phyloP scores from a whole-genome alignment of 306 rosid genomes.

The Quercus rubra region DNA sequence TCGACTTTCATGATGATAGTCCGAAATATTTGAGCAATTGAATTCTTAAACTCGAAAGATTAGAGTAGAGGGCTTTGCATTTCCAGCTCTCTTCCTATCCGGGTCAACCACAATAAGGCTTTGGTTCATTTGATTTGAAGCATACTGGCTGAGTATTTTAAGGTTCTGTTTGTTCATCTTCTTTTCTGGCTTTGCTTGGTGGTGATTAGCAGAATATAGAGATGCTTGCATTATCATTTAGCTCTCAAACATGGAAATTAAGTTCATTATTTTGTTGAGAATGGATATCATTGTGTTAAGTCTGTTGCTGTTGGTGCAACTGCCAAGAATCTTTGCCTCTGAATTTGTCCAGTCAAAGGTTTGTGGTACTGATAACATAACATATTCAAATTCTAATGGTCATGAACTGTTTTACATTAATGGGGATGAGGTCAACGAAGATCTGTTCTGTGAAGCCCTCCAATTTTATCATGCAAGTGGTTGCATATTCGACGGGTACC shows the following conservation, averaged over 20 bases:
- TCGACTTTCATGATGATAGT: not conserved
- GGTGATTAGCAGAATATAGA: conserved; percentile 9
- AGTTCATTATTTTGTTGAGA: conserved; percentile 23
- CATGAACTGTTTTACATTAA: conserved; percentile 53
- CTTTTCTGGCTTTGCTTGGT: not conserved
- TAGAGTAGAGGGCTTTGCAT: not conserved
- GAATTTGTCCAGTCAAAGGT: conserved; percentile 40
- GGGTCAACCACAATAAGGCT: not conserved
- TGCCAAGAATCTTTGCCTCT: conserved; percentile 44
- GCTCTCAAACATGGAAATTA: conserved; percentile 19
- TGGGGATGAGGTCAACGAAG: conserved; percentile 45
- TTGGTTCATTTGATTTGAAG: conserved; percentile 5
- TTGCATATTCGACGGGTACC: conserved; percentile 45
- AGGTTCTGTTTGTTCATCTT: conserved; percentile 13
- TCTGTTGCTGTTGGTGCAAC: conserved; percentile 44
- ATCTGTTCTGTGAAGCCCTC: conserved; percentile 57
- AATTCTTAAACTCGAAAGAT: conserved; percentile 5
- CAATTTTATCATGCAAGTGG: conserved; percentile 49
- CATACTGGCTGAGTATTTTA: conserved; percentile 15
- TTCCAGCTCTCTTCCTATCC: not conserved
- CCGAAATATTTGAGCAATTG: conserved; percentile 1
- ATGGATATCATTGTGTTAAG: conserved; percentile 39
- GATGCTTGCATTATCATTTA: conserved; percentile 30
- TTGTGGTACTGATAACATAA: conserved; percentile 52
- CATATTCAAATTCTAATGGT: conserved; percentile 43